phyloP scores from a whole-genome alignment of 768 basidiomycete genomes.

The Rhodotorula babjevae region DNA sequence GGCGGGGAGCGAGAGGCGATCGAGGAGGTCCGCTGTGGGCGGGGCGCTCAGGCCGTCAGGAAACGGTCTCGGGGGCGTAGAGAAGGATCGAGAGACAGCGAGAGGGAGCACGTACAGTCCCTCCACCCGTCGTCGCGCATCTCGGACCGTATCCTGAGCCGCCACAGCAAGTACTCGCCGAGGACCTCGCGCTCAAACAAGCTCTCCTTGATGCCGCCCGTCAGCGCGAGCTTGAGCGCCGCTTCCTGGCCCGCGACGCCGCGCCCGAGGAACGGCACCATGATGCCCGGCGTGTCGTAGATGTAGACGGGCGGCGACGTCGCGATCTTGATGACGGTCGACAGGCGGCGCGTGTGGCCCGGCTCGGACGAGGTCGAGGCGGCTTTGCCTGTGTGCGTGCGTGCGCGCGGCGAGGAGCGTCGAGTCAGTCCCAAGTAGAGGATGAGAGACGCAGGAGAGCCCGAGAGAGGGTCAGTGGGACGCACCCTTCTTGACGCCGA shows the following conservation, averaged over 20 bases:
- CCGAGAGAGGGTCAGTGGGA: slow-evolving; percentile 40
- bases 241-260: slow-evolving; percentile 82
- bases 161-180: slow-evolving; percentile 49
- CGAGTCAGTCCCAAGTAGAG: neutral
- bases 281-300: slow-evolving; percentile 92
- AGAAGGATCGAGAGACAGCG: neutral
- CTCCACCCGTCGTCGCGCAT: slow-evolving; percentile 41
- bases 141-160: slow-evolving; percentile 43
- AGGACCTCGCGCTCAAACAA: slow-evolving; percentile 48
- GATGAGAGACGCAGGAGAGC: too few relatives aligned
- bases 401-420: too few relatives aligned
- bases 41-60: neutral
- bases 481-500: slow-evolving; percentile 81
- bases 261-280: slow-evolving; percentile 87
- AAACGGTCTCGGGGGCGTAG: neutral
- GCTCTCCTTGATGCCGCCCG: slow-evolving; percentile 59
- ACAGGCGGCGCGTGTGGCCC: slow-evolving; percentile 81
- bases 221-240: slow-evolving; percentile 86
- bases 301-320: slow-evolving; percentile 77
- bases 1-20: slow-evolving; percentile 20
- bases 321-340: slow-evolving; percentile 79
- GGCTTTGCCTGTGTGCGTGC: slow-evolving; percentile 62
- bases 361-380: slow-evolving; percentile 82
- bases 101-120: slow-evolving; percentile 43
- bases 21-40: slow-evolving; percentile 27